phyloP scores from a whole-genome alignment of 331 rosid species.

The Quercus tomentella region DNA sequence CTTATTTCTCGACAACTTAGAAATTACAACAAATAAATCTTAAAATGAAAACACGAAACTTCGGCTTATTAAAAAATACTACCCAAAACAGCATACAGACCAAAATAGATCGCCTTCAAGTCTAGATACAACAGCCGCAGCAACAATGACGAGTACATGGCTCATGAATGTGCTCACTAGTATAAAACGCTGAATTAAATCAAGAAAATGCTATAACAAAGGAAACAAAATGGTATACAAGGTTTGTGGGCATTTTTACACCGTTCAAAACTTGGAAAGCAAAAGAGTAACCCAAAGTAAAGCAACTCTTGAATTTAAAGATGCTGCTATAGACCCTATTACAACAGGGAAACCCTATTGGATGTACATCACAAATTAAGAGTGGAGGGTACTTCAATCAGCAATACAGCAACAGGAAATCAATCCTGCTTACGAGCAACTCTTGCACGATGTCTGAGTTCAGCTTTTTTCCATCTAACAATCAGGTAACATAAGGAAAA shows the following conservation, averaged over 20 bases:
- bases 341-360: background rate
- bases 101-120: too few relatives aligned
- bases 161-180: background rate
- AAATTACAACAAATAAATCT: too few relatives aligned
- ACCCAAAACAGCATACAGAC: too few relatives aligned
- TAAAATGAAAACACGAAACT: too few relatives aligned
- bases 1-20: too few relatives aligned
- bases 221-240: background rate
- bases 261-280: background rate
- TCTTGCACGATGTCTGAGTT: conserved; percentile 86
- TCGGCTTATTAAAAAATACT: too few relatives aligned
- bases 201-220: background rate
- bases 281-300: background rate
- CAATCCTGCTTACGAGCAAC: conserved; percentile 73
- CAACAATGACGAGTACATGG: too few relatives aligned
- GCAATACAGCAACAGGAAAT: conserved; percentile 3
- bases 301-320: too few relatives aligned
- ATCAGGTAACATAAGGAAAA: conserved; percentile 74
- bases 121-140: too few relatives aligned
- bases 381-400: background rate
- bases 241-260: background rate
- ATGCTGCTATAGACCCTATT: background rate
- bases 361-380: background rate
- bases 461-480: conserved; percentile 94
- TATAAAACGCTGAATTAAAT: background rate